phyloP scores from a whole-genome alignment of 768 basidiomycete genomes.

The Rubroboletus pulcherrimus region DNA sequence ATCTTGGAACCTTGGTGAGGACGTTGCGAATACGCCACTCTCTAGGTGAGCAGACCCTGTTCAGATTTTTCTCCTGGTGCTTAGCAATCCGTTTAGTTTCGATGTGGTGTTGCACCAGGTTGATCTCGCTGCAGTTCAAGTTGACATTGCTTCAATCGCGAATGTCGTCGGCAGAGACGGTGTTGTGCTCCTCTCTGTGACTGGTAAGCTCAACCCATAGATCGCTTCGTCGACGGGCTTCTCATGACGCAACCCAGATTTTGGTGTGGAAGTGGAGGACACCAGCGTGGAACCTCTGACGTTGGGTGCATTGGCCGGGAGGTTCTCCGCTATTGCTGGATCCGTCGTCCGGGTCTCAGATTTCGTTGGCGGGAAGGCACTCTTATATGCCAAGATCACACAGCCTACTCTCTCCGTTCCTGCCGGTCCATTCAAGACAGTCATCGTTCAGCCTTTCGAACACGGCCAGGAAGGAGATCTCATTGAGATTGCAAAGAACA shows the following conservation, averaged over 20 bases:
- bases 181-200: constrained; percentile 21
- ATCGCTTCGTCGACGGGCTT: background rate
- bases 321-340: constrained; percentile 12
- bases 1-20: constrained; percentile 14
- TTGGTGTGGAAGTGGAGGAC: constrained; percentile 14
- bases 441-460: constrained; percentile 24
- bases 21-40: background rate
- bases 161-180: constrained; percentile 24
- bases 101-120: constrained; percentile 22
- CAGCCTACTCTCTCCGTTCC: constrained; percentile 14
- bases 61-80: accelerated
- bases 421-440: constrained; percentile 21
- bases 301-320: constrained; percentile 5
- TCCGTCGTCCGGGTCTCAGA: constrained; percentile 11
- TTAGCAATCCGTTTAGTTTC: constrained; percentile 3
- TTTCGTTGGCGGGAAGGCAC: constrained; percentile 7
- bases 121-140: constrained; percentile 18
- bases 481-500: constrained; percentile 23
- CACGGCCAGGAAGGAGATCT: constrained; percentile 27
- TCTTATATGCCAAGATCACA: constrained; percentile 15
- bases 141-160: constrained; percentile 20
- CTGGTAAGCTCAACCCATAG: constrained; percentile 9
- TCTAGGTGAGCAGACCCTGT: constrained; percentile 7
- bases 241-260: constrained; percentile 11
- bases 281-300: constrained; percentile 13